Evolutionary conservation across 768 basidiomycete genomes (phyloP).

Genomic region (Lentinula detonsa): DNA sequence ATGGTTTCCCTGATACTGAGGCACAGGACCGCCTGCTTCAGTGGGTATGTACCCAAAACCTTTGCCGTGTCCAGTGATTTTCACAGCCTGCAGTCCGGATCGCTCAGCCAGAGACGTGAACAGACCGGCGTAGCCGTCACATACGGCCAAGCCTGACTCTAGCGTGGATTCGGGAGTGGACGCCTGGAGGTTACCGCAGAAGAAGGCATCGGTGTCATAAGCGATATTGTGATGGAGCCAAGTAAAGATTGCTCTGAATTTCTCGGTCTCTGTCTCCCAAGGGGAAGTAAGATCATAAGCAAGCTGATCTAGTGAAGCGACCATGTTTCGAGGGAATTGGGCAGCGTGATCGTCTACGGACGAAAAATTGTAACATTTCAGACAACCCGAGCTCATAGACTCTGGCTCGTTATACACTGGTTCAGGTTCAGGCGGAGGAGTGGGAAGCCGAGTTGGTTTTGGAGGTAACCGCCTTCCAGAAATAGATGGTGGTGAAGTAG

Average conservation of each 20-base stretch:
- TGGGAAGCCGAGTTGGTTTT: slow-evolving; percentile 22
- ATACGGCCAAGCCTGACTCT: slow-evolving; percentile 38
- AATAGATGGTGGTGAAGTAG: slow-evolving; percentile 8
- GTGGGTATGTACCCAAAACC: slow-evolving; percentile 34
- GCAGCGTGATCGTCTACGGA: slow-evolving; percentile 37
- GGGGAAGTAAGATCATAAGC: slow-evolving; percentile 34
- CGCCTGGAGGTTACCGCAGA: slow-evolving; percentile 31
- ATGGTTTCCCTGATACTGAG: slow-evolving; percentile 33
- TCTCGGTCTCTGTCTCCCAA: slow-evolving; percentile 33
- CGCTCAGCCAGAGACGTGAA: slow-evolving; percentile 32
- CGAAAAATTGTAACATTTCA: slow-evolving; percentile 39
- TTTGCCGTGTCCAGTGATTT: slow-evolving; percentile 41
- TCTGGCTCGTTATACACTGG: slow-evolving; percentile 10
- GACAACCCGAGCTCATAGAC: slow-evolving; percentile 21
- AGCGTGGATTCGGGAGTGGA: slow-evolving; percentile 33
- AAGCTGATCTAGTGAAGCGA: slow-evolving; percentile 31
- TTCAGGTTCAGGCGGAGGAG: slow-evolving; percentile 21
- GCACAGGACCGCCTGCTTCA: slow-evolving; percentile 24
- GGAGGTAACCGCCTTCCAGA: slow-evolving; percentile 24
- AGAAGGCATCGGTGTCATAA: slow-evolving; percentile 34
- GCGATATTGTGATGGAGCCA: slow-evolving; percentile 44
- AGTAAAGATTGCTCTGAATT: slow-evolving; percentile 39
- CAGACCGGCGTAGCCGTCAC: slow-evolving; percentile 43
- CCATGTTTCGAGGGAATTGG: slow-evolving; percentile 33
- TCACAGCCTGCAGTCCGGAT: slow-evolving; percentile 32